phyloP scores from a whole-genome alignment of 257 asterid species.

The Datura wrightii region DNA sequence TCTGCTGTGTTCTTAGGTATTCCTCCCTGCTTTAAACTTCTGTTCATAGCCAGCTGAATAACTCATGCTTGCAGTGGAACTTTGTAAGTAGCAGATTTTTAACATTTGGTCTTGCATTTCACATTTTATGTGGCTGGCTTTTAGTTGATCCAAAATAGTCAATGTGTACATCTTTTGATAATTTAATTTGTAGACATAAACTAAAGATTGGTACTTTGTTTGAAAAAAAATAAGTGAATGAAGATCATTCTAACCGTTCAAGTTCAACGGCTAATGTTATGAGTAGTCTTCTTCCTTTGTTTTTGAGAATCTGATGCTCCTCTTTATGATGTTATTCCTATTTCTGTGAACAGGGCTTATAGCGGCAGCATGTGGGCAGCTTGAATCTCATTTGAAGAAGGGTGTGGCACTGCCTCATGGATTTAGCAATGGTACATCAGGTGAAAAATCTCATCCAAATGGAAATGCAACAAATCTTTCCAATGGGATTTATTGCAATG shows the following conservation, averaged over 20 bases:
- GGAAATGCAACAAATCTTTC: conserved; percentile 55
- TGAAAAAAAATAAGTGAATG: background rate
- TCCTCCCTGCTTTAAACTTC: background rate
- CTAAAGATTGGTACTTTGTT: conserved; percentile 11
- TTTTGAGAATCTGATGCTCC: background rate
- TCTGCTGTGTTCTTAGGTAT: conserved; percentile 71
- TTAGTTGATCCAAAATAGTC: background rate
- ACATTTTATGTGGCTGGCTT: background rate
- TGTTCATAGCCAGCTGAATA: background rate
- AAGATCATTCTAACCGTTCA: background rate
- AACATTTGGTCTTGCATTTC: background rate
- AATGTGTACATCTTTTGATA: background rate
- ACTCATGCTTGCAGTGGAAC: background rate
- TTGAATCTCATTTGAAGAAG: conserved; percentile 60
- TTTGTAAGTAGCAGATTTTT: background rate
- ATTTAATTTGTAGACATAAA: background rate
- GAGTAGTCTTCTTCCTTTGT: background rate
- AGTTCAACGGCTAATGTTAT: background rate
- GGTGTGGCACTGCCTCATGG: conserved; percentile 37
- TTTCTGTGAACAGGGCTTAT: conserved; percentile 58
- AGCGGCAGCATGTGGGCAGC: conserved; percentile 72
- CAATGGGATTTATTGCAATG: conserved; percentile 62
- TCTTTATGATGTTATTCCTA: background rate
- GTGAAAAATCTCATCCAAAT: conserved; percentile 48
- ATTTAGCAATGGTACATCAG: conserved; percentile 55